Conservation (phyloP, 73 alveolate genomes). For the Effrenium voratum region DNA sequence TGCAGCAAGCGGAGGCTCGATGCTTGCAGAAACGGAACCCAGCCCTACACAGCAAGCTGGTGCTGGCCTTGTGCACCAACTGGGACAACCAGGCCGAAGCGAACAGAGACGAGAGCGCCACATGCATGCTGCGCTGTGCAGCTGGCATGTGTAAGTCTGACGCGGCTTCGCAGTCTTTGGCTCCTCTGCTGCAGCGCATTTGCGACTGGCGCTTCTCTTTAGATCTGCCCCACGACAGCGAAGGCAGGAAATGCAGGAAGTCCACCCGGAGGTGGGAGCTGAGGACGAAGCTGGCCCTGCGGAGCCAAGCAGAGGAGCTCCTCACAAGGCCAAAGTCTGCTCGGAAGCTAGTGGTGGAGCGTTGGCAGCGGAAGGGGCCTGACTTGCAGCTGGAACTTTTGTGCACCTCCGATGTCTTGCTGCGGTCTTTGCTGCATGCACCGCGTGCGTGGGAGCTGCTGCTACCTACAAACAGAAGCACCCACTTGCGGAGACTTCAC, state of each 20-base stretch:
- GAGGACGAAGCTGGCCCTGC: background rate
- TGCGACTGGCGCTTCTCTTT: constrained; percentile 24
- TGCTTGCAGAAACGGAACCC: constrained; percentile 13
- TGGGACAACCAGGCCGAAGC: background rate
- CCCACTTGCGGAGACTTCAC: background rate
- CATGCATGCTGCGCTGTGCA: background rate
- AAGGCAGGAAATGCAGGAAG: background rate
- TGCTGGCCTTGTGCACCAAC: constrained; percentile 14
- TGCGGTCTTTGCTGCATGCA: background rate
- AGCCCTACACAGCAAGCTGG: background rate
- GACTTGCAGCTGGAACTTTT: constrained; percentile 10
- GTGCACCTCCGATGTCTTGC: constrained; percentile 11
- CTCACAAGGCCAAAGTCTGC: background rate
- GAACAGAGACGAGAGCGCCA: background rate
- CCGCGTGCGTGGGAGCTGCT: background rate
- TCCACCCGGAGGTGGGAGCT: background rate
- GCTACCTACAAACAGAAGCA: background rate
- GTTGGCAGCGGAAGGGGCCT: background rate
- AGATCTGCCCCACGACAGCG: background rate
- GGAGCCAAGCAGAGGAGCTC: constrained; percentile 12
- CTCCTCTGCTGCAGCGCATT: constrained; percentile 1
- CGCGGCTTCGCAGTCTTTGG: background rate
- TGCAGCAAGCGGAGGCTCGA: background rate
- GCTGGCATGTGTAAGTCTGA: background rate
- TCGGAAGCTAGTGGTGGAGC: too few species aligned